Base-by-base conservation (phyloP, 2,329 filamentous ascomycete species). In the Epichloe aotearoae region DNA sequence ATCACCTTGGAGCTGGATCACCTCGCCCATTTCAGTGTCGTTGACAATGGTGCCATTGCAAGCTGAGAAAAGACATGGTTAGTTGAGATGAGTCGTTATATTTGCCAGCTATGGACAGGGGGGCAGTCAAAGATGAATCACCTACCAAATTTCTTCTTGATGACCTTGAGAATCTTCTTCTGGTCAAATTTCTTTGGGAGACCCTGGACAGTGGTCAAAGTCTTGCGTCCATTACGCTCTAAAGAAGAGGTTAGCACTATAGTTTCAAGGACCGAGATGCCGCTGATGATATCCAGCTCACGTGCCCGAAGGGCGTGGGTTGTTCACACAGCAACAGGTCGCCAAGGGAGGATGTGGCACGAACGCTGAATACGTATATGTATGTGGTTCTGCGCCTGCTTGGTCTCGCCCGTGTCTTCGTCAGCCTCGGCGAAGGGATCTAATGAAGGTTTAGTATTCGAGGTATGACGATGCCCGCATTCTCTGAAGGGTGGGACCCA, bases 401-500 rank as follows among this genome's bases (percentile, higher is more conserved):
- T 93, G 70, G 83, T 85, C 76, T 95, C 87, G 79, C 89, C 90
- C 73, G 86, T 89, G 73, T 95, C 90, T 84, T 96, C 91, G 88
- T 96, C 93, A 83, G 90, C 93, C 88, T 97, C 93, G 85, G 93
- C 93, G 88, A 98, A 98, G 86, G 93, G 93, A 85, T 98, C 93
- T 96, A 68, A 62, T 17, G 19, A 46, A 19, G 10, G 17, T 5
- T 50, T 19, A 50, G 49, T 10, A 36, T 37, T 41, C 10, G n/a
- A 33, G 33, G 7, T 3, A 14, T 17, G 36, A 50, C 11, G 26
- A 47, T 17, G 58, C 67, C 53, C 69, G 66, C 60, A 38, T 44
- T 34, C 5, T 15, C 5, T 15, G 17, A 20, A 33, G 30, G 26
- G 6, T 41, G 30, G 38, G 30, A 42, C 12, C 26, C 17, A n/a